Percentiles rank a stretch among this genome's conserved stretches.
Evolutionary conservation across 2,329 filamentous ascomycete genomes (phyloP).

Genomic region (Ophiostoma tasmaniense): DNA sequence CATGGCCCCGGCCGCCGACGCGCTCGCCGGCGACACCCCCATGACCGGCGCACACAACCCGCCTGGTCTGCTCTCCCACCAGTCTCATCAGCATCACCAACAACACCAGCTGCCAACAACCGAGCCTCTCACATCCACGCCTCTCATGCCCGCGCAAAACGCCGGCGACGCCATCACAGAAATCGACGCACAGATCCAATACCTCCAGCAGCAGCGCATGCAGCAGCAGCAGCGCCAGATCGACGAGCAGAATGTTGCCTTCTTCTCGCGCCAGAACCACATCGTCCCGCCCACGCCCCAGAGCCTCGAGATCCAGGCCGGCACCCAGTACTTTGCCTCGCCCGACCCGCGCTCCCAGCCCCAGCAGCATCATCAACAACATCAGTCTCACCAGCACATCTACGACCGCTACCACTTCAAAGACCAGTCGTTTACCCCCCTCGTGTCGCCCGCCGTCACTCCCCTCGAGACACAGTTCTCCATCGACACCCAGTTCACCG

Average conservation of each 20-base stretch:
- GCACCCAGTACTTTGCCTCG: slow-evolving; percentile 51
- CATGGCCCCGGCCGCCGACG: slow-evolving; percentile 28
- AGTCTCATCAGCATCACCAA: slow-evolving; percentile 25
- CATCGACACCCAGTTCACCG: slow-evolving; percentile 48
- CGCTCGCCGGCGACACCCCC: slow-evolving; percentile 42
- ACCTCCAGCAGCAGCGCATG: slow-evolving; percentile 54
- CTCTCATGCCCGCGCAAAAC: slow-evolving; percentile 30
- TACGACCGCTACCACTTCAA: slow-evolving; percentile 61
- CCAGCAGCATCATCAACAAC: slow-evolving; percentile 39
- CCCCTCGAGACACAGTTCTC: slow-evolving; percentile 65
- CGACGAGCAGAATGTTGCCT: slow-evolving; percentile 48
- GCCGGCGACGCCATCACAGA: slow-evolving; percentile 47
- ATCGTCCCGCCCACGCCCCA: slow-evolving; percentile 73
- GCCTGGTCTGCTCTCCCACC: slow-evolving; percentile 29
- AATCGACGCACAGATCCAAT: slow-evolving; percentile 58
- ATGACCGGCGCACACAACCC: slow-evolving; percentile 39
- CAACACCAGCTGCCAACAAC: slow-evolving; percentile 20
- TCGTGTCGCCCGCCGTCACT: slow-evolving; percentile 77
- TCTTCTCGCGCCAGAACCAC: slow-evolving; percentile 45
- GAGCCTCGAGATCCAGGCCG: slow-evolving; percentile 66
- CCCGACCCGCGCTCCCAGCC: slow-evolving; percentile 42
- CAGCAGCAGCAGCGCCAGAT: slow-evolving; percentile 52
- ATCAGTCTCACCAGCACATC: slow-evolving; percentile 43
- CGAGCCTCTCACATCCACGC: slow-evolving; percentile 33
- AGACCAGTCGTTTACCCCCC: slow-evolving; percentile 67